phyloP scores from a whole-genome alignment of 352 stramenopile genomes.

The Globisporangium rhizosaccharum region DNA sequence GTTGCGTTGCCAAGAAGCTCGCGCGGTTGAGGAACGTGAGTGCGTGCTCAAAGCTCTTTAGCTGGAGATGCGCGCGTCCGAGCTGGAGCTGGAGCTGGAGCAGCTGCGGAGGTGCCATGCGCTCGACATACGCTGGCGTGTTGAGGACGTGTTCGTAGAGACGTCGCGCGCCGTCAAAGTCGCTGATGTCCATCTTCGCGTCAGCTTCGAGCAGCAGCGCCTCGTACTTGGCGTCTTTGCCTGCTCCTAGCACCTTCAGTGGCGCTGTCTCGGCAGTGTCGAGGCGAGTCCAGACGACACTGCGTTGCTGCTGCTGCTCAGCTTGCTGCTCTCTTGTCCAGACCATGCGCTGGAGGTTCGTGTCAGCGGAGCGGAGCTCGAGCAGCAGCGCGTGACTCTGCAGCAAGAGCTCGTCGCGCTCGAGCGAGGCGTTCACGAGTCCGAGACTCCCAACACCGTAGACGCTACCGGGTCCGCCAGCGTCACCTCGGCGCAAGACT shows the following conservation, averaged over 20 bases:
- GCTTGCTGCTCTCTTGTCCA: conserved; percentile 41
- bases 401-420: conserved; percentile 39
- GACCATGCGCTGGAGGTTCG: conserved; percentile 25
- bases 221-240: conserved; percentile 28
- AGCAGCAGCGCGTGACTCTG: conserved; percentile 40
- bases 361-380: conserved; percentile 35
- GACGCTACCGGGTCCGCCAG: neutral
- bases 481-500: neutral
- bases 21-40: conserved; percentile 41
- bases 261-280: no score
- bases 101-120: conserved; percentile 26
- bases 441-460: conserved; percentile 40
- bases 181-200: conserved; percentile 46
- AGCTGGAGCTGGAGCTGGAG: conserved; percentile 32
- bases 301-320: neutral
- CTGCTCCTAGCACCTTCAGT: neutral
- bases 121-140: conserved; percentile 32
- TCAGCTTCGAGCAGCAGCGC: conserved; percentile 49
- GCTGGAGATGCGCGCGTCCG: conserved; percentile 23
- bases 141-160: conserved; percentile 38
- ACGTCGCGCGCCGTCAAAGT: conserved; percentile 33
- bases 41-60: conserved; percentile 53
- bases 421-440: conserved; percentile 41
- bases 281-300: no score
- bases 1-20: conserved; percentile 28